Base-by-base conservation (phyloP, 2,329 filamentous ascomycete genomes). In the Phialophora verrucosa region DNA sequence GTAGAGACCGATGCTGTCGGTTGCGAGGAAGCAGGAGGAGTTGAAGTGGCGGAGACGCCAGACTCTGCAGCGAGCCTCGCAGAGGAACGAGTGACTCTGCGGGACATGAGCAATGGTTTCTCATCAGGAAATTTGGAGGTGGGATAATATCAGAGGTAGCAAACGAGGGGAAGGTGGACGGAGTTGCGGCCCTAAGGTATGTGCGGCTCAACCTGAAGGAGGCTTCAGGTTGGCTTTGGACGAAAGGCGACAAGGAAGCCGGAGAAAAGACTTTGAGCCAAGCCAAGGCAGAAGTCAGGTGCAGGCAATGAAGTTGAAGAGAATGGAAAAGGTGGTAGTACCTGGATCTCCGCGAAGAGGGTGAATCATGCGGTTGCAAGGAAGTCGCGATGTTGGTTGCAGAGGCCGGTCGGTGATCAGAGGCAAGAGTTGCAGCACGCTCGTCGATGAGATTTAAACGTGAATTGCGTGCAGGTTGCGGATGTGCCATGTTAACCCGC, bases 21-120 rank as follows among this genome's bases (percentile, higher is more conserved):
- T 29, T 65, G 64, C n/a, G 44, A 47, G 23, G 63, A 44, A 65
- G 63, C 63, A 59, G 56, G 73, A 69, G 53, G 14, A 2, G 76
- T 78, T 68, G 75, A 75, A 69, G 76, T 73, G 70, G 77, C 76
- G 67, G 80, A 75, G 74, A 79, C 74, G 74, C 82, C 78, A 71
- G 78, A 76, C 76, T 84, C 85, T 81, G 91, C 90, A 83, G 91
- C 91, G 87, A 92, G 89, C 85, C 93, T 93, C 83, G 93, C 91
- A 80, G 93, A 90, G 76, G 93, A 95, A 84, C 94, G 92, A 85
- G 94, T 97, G 76, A 95, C 89, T 91, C 93, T 97, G 87, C 89
- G 84, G 88, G 91, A 92, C 93, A 97, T 97, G 89, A 94, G 91
- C 90, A 83, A 78, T 70, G 77, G 76, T 73, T 73, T 72, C 74